Conservation (phyloP, 352 stramenopile species). For the Phytopythium cucurbitacearum region DNA sequence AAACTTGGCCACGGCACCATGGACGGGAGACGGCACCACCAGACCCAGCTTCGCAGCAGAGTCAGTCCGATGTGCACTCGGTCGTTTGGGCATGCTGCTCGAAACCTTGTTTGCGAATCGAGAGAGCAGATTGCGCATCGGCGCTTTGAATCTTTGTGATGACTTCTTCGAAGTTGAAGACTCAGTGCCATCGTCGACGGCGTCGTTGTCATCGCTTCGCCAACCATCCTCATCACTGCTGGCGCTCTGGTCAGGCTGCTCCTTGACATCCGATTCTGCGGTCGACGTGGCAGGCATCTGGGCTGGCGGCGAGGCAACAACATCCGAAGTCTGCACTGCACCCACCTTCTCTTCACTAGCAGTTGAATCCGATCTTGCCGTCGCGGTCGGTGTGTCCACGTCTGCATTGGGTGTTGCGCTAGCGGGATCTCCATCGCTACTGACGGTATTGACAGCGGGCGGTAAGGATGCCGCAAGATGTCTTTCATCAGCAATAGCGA, state of each 20-base stretch:
- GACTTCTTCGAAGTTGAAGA: constrained; percentile 14
- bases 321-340: not conserved
- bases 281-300: too few relatives aligned
- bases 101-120: constrained; percentile 26
- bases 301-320: not conserved
- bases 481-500: not conserved
- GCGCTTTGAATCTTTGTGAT: constrained; percentile 3
- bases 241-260: not conserved
- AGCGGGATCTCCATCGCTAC: too few relatives aligned
- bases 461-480: not conserved
- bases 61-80: constrained; percentile 16
- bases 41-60: constrained; percentile 20
- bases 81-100: constrained; percentile 12
- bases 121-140: constrained; percentile 21
- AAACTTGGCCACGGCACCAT: constrained; percentile 12
- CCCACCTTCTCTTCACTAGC: not conserved
- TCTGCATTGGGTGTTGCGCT: not conserved
- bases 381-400: not conserved
- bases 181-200: not conserved
- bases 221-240: constrained; percentile 6
- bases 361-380: not conserved
- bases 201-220: constrained; percentile 5
- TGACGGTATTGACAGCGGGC: too few relatives aligned
- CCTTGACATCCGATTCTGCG: not conserved
- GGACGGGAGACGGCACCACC: constrained; percentile 12